Base-by-base conservation (phyloP, 2,329 filamentous ascomycete genomes). In the Curvularia lunata region DNA sequence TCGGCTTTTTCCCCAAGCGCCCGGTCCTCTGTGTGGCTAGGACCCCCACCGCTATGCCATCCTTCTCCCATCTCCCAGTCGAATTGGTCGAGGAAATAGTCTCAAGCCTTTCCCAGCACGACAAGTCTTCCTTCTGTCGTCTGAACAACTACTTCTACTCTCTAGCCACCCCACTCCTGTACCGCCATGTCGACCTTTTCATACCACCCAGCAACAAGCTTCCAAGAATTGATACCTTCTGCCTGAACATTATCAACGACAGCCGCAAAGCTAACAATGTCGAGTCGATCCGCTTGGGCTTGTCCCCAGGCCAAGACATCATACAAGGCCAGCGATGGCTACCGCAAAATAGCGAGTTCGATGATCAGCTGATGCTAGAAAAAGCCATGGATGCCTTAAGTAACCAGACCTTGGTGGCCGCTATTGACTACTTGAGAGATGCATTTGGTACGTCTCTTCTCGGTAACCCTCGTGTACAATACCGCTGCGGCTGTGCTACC, bases 151-250 rank as follows among this genome's bases (percentile, higher is more conserved):
- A 45, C 13, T 50, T 71, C 0, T 56, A 59, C 30, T 47, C 37
- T n/a, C 40, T 70, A 16, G 58, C 52, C 16, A 48, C 55, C 9
- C 62, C 69, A 2, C 61, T 64, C 19, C 48, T 74, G 2, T 73
- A 73, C 41, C 62, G 64, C 4, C 56, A 71, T 50, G 58, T 72
- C 19, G 62, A 71, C 52, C 58, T 73, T 3, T 59, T 61, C 13
- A 63, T 70, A 27, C 56, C 49, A 4, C 47, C 63, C 1, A 61
- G 57, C 23, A 48, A 62, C 30, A 60, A 40, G 21, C 32, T 69
- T n/a, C 69, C 69, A 16, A 65, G 65, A 19, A 68, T 73, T 38
- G 69, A 72, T 42, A 47, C 43, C 13, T 67, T 73, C 41, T 70
- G 68, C 54, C 59, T 69, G 28, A 66, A 62, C 27, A 58, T 73